Percentiles rank a stretch among this genome's conserved stretches.
Conservation (phyloP, 2,329 filamentous ascomycete genomes). For the Pseudonectria buxi region DNA sequence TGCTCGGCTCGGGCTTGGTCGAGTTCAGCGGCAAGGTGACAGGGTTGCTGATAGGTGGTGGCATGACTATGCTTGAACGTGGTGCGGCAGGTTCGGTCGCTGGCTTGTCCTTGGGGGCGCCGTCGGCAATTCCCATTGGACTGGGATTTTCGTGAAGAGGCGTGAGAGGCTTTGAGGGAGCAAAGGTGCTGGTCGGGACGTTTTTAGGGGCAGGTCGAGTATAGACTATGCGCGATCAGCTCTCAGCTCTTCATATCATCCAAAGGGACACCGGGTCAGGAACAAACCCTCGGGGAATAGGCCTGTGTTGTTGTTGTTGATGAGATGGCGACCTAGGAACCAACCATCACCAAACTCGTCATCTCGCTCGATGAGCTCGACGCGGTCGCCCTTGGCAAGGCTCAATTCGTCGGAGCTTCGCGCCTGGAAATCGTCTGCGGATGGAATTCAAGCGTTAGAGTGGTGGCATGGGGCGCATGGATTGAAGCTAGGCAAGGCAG, state of each 20-base stretch:
- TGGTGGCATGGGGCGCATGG: conserved; percentile 2
- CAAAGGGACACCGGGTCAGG: conserved; percentile 1
- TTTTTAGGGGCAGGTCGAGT: conserved; percentile 51
- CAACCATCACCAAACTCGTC: conserved; percentile 86
- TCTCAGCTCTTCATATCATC: conserved; percentile 6
- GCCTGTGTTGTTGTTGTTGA: conserved; percentile 66
- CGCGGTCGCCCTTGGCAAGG: conserved; percentile 74
- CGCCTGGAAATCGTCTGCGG: conserved; percentile 79
- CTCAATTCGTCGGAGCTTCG: conserved; percentile 90
- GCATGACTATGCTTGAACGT: conserved; percentile 17
- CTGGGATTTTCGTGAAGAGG: conserved; percentile 25
- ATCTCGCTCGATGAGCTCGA: conserved; percentile 77
- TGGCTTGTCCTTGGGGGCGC: conserved; percentile 24
- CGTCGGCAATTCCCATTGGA: conserved; percentile 11
- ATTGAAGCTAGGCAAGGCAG: conserved; percentile 3
- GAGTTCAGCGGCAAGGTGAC: conserved; percentile 41
- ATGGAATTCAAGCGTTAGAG: conserved; percentile 9
- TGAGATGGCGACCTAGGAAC: conserved; percentile 71
- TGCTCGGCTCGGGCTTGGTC: conserved; percentile 25
- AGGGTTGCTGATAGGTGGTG: conserved; percentile 17
- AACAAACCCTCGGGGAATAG: conserved; percentile 74
- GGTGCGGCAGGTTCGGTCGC: conserved; percentile 22
- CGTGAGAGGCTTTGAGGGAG: conserved; percentile 23
- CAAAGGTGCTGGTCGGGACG: conserved; percentile 23
- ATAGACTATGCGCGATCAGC: conserved; percentile 44